phyloP scores from a whole-genome alignment of 306 rosid species.

The Begonia fuchsioides region DNA sequence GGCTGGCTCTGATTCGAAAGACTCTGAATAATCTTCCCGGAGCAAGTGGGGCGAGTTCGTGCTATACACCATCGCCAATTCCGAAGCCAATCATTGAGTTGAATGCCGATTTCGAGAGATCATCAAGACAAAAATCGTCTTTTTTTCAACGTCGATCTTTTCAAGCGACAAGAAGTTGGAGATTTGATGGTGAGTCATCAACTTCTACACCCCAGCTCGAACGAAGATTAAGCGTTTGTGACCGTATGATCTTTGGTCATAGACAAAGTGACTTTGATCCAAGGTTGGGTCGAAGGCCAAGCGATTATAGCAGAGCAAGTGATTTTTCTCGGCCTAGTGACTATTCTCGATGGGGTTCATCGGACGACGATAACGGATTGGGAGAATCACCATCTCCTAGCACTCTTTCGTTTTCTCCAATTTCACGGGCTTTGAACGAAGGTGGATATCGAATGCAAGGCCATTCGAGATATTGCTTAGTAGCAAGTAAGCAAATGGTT shows the following conservation, averaged over 20 bases:
- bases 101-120: conserved; percentile 82
- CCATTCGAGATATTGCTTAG: conserved; percentile 76
- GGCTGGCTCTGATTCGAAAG: conserved; percentile 75
- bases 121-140: conserved; percentile 69
- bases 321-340: conserved; percentile 27
- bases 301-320: conserved; percentile 28
- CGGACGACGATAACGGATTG: conserved; percentile 76
- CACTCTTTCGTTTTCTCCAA: conserved; percentile 64
- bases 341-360: conserved; percentile 86
- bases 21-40: conserved; percentile 83
- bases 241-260: conserved; percentile 63
- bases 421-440: conserved; percentile 46
- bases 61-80: conserved; percentile 84
- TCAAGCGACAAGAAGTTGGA: conserved; percentile 66
- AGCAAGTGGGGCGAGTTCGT: conserved; percentile 50
- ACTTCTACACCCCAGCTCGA: conserved; percentile 55
- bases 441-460: conserved; percentile 49
- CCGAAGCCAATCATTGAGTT: conserved; percentile 65
- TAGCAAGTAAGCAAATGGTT: conserved; percentile 96
- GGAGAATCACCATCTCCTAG: conserved; percentile 60
- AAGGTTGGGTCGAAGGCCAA: conserved; percentile 12
- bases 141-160: conserved; percentile 81
- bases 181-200: conserved; percentile 63
- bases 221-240: conserved; percentile 83
- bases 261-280: conserved; percentile 62